These are phyloP conservation scores for Elsinoe necatrix DNA, from an alignment of 2,329 filamentous ascomycete genomes.

Conservation along the genomic window DNA sequence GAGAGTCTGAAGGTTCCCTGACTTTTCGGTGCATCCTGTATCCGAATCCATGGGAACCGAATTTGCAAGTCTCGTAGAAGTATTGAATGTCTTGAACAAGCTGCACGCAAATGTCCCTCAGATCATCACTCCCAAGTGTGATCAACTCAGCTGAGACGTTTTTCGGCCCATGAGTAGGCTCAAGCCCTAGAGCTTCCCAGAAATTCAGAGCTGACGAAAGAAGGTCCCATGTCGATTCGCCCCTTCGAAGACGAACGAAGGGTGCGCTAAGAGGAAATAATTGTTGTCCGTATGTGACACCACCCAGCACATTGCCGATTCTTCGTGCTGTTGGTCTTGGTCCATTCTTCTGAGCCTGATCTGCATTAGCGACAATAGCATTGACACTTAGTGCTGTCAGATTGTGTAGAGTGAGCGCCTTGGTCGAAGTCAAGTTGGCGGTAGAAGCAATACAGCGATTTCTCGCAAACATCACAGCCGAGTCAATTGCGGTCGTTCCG, in stretches of 20 bases:
- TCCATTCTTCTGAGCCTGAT: constrained; percentile 22
- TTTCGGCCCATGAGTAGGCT: constrained; percentile 62
- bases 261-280: constrained; percentile 58
- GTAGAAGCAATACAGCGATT: constrained; percentile 16
- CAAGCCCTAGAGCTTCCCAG: constrained; percentile 72
- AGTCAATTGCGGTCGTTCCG: not conserved
- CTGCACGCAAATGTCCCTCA: constrained; percentile 50
- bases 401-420: not conserved
- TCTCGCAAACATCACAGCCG: constrained; percentile 3
- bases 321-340: constrained; percentile 27
- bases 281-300: constrained; percentile 22
- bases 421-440: not conserved
- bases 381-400: constrained; percentile 1
- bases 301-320: constrained; percentile 24
- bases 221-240: constrained; percentile 61
- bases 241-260: constrained; percentile 62
- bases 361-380: constrained; percentile 9
- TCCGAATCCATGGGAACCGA: constrained; percentile 52
- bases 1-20: not conserved
- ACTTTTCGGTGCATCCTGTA: constrained; percentile 1
- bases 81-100: constrained; percentile 63
- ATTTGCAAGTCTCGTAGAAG: constrained; percentile 63
- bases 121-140: constrained; percentile 56
- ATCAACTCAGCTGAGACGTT: constrained; percentile 63
- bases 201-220: constrained; percentile 67